Evolutionary conservation across 345 rosid species (phyloP).

Genomic region (Microcos paniculata): DNA sequence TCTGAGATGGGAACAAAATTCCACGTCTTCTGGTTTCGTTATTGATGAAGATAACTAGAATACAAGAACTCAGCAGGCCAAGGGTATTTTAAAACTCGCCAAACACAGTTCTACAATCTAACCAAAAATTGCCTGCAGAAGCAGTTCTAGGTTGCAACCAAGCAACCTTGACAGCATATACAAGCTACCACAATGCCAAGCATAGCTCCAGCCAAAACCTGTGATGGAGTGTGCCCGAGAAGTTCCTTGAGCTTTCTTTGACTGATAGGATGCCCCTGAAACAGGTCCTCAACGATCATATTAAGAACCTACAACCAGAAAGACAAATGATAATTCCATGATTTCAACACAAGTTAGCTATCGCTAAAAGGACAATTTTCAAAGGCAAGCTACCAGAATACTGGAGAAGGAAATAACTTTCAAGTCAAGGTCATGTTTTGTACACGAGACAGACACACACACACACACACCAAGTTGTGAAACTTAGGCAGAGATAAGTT

Average conservation of each 20-base stretch:
- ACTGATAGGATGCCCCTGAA: conserved; percentile 92
- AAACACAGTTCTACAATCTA: neutral
- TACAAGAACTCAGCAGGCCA: conserved; percentile 17
- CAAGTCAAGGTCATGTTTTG: neutral
- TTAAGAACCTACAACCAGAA: conserved; percentile 61
- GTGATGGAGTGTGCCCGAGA: conserved; percentile 90
- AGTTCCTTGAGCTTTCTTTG: conserved; percentile 92
- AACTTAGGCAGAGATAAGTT: neutral
- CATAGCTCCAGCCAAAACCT: conserved; percentile 84
- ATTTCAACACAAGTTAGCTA: conserved; percentile 4
- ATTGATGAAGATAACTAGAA: neutral
- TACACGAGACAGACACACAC: neutral
- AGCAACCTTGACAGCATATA: conserved; percentile 62
- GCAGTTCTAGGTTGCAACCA: conserved; percentile 46
- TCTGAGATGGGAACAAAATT: neutral
- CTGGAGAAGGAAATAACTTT: neutral
- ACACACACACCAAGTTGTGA: neutral
- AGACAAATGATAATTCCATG: neutral
- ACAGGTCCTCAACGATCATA: conserved; percentile 82
- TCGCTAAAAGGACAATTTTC: neutral
- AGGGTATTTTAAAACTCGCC: conserved; percentile 6
- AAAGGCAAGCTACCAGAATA: neutral
- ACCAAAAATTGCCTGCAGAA: conserved; percentile 24
- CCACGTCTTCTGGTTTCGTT: neutral
- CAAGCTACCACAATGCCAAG: conserved; percentile 78